phyloP scores from a whole-genome alignment of 768 basidiomycete genomes.

The Amanita thiersii region DNA sequence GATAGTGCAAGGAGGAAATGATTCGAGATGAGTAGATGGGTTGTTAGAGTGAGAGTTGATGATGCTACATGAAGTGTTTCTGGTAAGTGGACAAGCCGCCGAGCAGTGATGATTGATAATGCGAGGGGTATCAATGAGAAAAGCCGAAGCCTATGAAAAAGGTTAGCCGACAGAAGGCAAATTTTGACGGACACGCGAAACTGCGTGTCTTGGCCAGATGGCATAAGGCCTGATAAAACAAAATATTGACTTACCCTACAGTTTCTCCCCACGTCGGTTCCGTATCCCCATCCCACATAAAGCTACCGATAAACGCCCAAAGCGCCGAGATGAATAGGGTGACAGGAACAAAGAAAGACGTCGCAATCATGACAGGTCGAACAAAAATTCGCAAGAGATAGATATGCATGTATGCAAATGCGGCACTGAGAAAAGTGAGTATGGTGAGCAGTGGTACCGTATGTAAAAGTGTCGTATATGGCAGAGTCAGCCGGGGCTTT shows the following conservation, averaged over 20 bases:
- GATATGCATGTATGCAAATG: constrained; percentile 66
- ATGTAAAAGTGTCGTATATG: constrained; percentile 68
- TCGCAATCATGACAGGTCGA: constrained; percentile 73
- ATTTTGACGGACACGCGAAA: neutral
- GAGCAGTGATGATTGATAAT: constrained; percentile 61
- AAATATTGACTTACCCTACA: constrained; percentile 48
- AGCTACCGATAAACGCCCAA: constrained; percentile 80
- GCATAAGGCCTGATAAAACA: constrained; percentile 4
- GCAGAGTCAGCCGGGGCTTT: constrained; percentile 29
- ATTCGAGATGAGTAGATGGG: constrained; percentile 59
- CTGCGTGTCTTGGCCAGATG: constrained; percentile 4
- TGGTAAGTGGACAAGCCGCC: constrained; percentile 66
- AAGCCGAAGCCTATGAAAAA: constrained; percentile 48
- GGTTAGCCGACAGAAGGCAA: neutral
- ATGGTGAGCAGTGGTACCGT: constrained; percentile 73
- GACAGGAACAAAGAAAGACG: constrained; percentile 68
- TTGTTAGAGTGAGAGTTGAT: constrained; percentile 48
- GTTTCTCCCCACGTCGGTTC: constrained; percentile 80
- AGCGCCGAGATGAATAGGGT: constrained; percentile 67
- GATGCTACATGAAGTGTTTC: constrained; percentile 63
- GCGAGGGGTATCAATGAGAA: constrained; percentile 71
- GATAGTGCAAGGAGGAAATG: constrained; percentile 73
- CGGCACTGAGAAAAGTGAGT: constrained; percentile 62
- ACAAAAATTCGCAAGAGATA: constrained; percentile 75
- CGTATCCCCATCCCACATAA: constrained; percentile 42